Conservation (phyloP, 192 early-diverging fungal species). For the Pilobolus umbonatus region DNA sequence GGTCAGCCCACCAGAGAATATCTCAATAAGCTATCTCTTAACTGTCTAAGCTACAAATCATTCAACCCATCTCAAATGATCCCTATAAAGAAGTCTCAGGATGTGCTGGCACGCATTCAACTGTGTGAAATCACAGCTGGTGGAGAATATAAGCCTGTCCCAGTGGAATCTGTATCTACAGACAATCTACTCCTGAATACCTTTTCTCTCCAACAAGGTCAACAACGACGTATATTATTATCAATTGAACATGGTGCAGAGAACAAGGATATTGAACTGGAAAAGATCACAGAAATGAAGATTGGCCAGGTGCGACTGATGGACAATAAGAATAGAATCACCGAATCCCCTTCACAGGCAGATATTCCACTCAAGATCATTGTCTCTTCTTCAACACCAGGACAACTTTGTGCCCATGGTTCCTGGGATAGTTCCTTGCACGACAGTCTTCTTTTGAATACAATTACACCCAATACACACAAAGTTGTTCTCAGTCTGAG, state of each 20-base stretch:
- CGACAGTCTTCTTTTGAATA: constrained; percentile 60
- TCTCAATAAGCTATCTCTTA: constrained; percentile 13
- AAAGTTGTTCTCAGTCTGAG: constrained; percentile 53
- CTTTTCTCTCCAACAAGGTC: constrained; percentile 68
- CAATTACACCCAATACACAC: constrained; percentile 51
- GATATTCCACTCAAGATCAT: constrained; percentile 44
- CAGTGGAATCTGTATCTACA: constrained; percentile 36
- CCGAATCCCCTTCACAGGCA: constrained; percentile 8
- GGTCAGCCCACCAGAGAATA: constrained; percentile 35
- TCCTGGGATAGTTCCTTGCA: constrained; percentile 78
- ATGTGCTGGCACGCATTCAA: constrained; percentile 60
- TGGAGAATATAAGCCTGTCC: constrained; percentile 59
- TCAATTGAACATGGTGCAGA: constrained; percentile 60
- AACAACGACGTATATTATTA: constrained; percentile 65
- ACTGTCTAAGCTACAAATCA: background rate
- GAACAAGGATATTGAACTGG: constrained; percentile 21
- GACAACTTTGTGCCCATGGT: constrained; percentile 38
- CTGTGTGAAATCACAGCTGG: constrained; percentile 61
- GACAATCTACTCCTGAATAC: constrained; percentile 14
- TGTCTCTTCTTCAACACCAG: constrained; percentile 39
- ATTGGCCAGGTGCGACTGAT: constrained; percentile 43
- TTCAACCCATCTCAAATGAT: background rate
- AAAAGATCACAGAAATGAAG: constrained; percentile 35
- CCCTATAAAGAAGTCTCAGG: constrained; percentile 37
- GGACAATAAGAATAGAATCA: constrained; percentile 56